These are phyloP conservation scores for Rosellinia necatrix DNA, from an alignment of 2,329 filamentous ascomycete species.

Conservation along the genomic window DNA sequence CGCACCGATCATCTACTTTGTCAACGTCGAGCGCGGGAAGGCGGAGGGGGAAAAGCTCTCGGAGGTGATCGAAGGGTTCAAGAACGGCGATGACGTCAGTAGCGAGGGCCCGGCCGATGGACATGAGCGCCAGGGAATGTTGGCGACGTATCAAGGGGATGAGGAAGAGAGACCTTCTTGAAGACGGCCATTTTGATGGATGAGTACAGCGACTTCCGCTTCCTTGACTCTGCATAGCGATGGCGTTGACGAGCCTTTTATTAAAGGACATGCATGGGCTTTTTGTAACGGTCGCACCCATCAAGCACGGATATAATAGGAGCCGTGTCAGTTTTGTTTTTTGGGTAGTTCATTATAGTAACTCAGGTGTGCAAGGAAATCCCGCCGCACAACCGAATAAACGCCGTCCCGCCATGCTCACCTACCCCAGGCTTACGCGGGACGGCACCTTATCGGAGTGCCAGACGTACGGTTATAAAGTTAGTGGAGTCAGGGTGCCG, in stretches of 20 bases:
- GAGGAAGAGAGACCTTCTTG: conserved; percentile 34
- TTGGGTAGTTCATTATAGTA: background rate
- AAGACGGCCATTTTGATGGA: conserved; percentile 3
- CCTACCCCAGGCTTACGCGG: too few relatives aligned
- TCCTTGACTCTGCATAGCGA: conserved; percentile 47
- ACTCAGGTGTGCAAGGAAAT: background rate
- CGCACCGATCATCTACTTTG: conserved; percentile 80
- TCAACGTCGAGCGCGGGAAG: conserved; percentile 82
- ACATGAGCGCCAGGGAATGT: conserved; percentile 42
- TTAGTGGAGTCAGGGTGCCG: too few relatives aligned
- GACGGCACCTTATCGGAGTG: too few relatives aligned
- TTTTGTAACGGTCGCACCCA: conserved; percentile 6
- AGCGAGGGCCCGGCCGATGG: conserved; percentile 28
- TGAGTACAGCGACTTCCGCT: background rate
- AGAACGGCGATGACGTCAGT: conserved; percentile 35
- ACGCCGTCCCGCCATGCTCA: too few relatives aligned
- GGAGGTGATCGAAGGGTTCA: conserved; percentile 60
- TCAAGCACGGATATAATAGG: background rate
- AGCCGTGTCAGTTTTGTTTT: background rate
- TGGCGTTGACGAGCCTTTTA: conserved; percentile 43
- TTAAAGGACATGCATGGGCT: background rate
- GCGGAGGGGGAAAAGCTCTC: conserved; percentile 69
- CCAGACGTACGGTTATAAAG: too few relatives aligned
- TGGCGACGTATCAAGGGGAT: conserved; percentile 43
- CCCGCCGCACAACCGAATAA: too few relatives aligned